These are phyloP conservation scores for Beauveria rudraprayagi DNA, from an alignment of 2,329 filamentous ascomycete genomes.

Conservation along the genomic window DNA sequence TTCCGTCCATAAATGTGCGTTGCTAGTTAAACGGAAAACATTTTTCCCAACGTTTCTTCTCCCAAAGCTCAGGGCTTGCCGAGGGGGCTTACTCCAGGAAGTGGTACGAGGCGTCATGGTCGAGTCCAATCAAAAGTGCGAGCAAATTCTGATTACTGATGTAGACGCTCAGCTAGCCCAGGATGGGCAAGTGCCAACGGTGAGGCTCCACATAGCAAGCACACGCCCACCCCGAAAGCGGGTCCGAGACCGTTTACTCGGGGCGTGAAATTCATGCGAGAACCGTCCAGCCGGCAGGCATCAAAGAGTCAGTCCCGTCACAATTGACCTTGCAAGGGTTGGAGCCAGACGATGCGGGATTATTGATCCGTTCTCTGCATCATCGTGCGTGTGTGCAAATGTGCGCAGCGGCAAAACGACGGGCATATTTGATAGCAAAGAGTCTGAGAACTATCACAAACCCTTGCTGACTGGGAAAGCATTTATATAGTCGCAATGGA, in stretches of 20 bases:
- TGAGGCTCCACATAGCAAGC: slow-evolving; percentile 1
- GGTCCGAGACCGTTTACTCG: not conserved
- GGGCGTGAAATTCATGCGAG: slow-evolving; percentile 4
- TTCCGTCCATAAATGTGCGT: not conserved
- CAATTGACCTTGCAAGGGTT: not conserved
- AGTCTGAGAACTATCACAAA: not conserved
- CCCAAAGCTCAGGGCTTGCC: not conserved
- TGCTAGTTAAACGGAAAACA: too few species aligned
- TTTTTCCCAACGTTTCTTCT: not conserved
- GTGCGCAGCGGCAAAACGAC: not conserved
- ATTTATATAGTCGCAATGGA: not conserved
- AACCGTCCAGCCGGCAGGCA: slow-evolving; percentile 4
- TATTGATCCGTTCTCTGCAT: not conserved
- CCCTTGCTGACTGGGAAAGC: not conserved
- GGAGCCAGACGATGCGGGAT: not conserved
- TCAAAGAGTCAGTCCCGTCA: not conserved
- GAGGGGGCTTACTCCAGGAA: not conserved
- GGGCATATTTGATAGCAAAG: too few species aligned
- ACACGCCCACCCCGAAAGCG: not conserved
- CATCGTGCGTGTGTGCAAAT: not conserved
- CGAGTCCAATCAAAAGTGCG: not conserved
- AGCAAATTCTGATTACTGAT: slow-evolving; percentile 12
- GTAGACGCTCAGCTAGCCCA: not conserved
- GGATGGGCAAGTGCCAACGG: slow-evolving; percentile 1
- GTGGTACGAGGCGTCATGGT: slow-evolving; percentile 4